Evolutionary conservation across 1,284 basidiomycete species (phyloP), one percentile per base, ranked within the genome.

Genomic region (Microstroma glucosiphilum): DNA sequence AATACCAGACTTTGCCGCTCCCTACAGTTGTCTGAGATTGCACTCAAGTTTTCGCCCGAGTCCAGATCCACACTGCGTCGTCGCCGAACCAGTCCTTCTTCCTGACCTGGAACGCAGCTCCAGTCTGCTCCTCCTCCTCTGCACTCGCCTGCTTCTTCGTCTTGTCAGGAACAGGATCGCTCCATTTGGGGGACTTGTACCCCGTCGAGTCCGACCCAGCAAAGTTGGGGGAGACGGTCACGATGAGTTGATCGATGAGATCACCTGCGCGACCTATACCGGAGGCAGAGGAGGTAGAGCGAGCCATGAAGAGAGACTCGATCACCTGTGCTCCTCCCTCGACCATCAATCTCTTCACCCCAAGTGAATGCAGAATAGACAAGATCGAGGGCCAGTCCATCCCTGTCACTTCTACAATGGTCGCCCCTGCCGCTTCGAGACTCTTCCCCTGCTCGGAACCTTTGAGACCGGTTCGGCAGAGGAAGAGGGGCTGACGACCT

Each of bases 241-340:
- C 81, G 54, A 96, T 84, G 40, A 94, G 79, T 25, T 83, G 83
- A 75, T 94, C 88, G 3, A 92, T 83, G 7, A 85, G 64, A 3
- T 71, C 73, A 12, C 80, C 76, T 25, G 81, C 80, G 21, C 80
- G 73, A 37, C 76, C 66, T 1, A 65, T 73, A 46, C 15, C 13
- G 21, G 21, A 15, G 13, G 30, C 30, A 37, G 30, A 37, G 30
- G 30, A 37, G n/a, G 55, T 37, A 15, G 60, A 58, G 40, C 63
- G 62, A 9, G 69, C 61, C 21, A 75, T 72, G 0, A 96, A 81
- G 80, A 94, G 91, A 1, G 89, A 86, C 17, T 84, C 83, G 61
- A 98, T 92, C 63, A 97, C 84, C 4, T 82, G 81, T 3, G 91
- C 89, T 17, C 94, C 94, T 58, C 94, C 94, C 82, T 98, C 94